These are phyloP conservation scores for Corniculantispora saksenae DNA, from an alignment of 2,329 filamentous ascomycete species.

Conservation along the genomic window DNA sequence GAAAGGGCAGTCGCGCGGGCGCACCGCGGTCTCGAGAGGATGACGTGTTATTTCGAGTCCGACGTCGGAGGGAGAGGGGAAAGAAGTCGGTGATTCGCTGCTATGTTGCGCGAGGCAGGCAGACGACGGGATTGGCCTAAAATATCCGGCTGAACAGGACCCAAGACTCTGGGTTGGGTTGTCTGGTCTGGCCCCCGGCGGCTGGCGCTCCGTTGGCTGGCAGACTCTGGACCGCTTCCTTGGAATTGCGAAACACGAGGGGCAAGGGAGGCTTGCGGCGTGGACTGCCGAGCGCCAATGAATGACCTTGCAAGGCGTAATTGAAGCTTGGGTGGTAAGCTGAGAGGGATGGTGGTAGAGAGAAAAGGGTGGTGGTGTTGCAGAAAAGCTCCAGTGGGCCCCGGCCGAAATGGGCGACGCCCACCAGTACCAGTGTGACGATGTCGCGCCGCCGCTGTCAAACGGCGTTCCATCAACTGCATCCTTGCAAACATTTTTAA, in stretches of 20 bases:
- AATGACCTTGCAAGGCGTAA: not conserved
- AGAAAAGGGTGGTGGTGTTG: constrained; percentile 9
- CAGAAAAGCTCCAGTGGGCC: constrained; percentile 7
- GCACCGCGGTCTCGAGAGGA: not conserved
- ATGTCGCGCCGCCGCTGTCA: constrained; percentile 8
- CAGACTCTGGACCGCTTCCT: not conserved
- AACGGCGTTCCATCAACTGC: constrained; percentile 7
- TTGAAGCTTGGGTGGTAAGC: not conserved
- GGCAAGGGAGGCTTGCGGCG: constrained; percentile 12
- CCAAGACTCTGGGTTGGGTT: constrained; percentile 13
- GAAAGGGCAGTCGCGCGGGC: not conserved
- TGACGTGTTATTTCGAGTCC: constrained; percentile 16
- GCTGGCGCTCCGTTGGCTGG: constrained; percentile 1
- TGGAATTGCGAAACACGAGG: constrained; percentile 13
- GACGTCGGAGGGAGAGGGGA: constrained; percentile 4
- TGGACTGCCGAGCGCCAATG: constrained; percentile 11
- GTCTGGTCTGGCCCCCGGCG: not conserved
- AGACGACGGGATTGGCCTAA: not conserved
- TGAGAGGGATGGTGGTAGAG: not conserved
- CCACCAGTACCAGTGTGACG: not conserved
- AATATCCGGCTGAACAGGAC: constrained; percentile 2
- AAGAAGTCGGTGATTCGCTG: constrained; percentile 5
- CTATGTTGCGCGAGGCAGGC: not conserved
- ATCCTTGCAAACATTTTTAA: not conserved
- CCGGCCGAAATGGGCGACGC: not conserved